Base-by-base conservation (phyloP, 225 moss, liverwort and hornwort genomes). In the Pseudisothecium myosuroides region DNA sequence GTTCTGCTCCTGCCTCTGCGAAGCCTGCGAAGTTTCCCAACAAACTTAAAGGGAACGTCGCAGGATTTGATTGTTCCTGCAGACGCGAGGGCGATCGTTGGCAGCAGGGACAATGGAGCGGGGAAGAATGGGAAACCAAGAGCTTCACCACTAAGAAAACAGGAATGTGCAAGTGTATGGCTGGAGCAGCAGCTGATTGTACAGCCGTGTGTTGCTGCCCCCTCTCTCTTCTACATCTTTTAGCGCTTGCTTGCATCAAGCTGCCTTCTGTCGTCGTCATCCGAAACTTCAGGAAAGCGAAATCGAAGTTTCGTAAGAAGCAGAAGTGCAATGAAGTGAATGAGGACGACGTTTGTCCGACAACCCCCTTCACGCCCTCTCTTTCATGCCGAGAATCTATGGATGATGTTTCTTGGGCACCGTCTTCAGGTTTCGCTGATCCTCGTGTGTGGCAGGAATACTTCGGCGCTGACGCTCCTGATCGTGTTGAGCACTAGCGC, bases 121-220 rank as follows among this genome's bases (percentile, higher is more conserved):
- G 87, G 49, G 91, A 91, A 72, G 95, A 95, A 65, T 94, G 92
- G 85, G 93, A 93, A 43, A 58, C 88, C 5, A 82, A 91, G 83
- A 63, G 81, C 16, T 58, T 45, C 52, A 79, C 89, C 45, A 85
- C 78, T 19, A 87, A 89, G 81, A 95, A 90, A 67, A 88, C 80
- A 15, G 89, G 92, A 37, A 73, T 94, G 64, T 97, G 95, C 94
- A 94, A 93, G 88, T 97, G 97, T 79, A 90, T 97, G 68, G 98
- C 97, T 22, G 98, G 97, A 47, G 88, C 95, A 41, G 95, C 94
- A 39, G 97, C 96, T 43, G 98, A 99, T 74, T 93, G 96, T 74
- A 93, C 97, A 74, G 97, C 96, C 67, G 96, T 99, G 47, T 99
- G 98, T 86, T 98, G 98, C 85, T 99, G 98, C 91, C 98, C 98